Conservation (phyloP, 192 early-diverging fungal genomes). For the Coemansia sp. region DNA sequence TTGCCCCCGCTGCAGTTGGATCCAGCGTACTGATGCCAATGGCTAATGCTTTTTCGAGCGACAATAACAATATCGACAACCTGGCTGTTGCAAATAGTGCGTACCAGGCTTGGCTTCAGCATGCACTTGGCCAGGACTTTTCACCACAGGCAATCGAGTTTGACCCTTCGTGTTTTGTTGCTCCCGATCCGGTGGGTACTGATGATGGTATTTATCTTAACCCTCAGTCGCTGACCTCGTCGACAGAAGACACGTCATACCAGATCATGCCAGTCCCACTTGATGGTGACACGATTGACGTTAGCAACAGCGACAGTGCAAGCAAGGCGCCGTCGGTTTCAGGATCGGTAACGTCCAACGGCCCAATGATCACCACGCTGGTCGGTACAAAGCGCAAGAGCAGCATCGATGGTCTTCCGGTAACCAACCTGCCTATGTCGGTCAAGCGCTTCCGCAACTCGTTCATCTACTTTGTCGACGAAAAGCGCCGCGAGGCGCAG, state of each 20-base stretch:
- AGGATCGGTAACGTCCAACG: slow-evolving; percentile 9
- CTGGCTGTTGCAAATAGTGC: slow-evolving; percentile 6
- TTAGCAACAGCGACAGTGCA: not conserved
- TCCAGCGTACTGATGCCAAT: slow-evolving; percentile 1
- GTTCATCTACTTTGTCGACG: slow-evolving; percentile 52
- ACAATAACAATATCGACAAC: slow-evolving; percentile 10
- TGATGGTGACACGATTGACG: not conserved
- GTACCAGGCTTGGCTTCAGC: slow-evolving; percentile 20
- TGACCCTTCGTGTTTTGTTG: slow-evolving; percentile 36
- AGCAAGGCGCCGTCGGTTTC: slow-evolving; percentile 4
- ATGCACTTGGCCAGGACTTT: slow-evolving; percentile 26
- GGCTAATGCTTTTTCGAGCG: not conserved
- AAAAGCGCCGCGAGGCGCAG: slow-evolving; percentile 26
- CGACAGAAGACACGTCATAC: not conserved
- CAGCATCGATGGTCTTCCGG: slow-evolving; percentile 35
- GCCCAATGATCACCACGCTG: slow-evolving; percentile 30
- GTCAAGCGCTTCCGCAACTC: slow-evolving; percentile 54
- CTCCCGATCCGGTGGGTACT: slow-evolving; percentile 10
- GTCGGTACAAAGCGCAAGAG: slow-evolving; percentile 49
- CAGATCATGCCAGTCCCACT: not conserved
- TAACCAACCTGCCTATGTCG: slow-evolving; percentile 37
- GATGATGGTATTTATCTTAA: slow-evolving; percentile 17
- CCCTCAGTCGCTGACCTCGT: slow-evolving; percentile 9
- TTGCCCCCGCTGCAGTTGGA: not conserved
- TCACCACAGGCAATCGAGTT: slow-evolving; percentile 35